Evolutionary conservation across 495 filamentous ascomycete species (phyloP), one percentile per base, ranked within the genome.

Genomic region (Pyronema omphalodes): DNA sequence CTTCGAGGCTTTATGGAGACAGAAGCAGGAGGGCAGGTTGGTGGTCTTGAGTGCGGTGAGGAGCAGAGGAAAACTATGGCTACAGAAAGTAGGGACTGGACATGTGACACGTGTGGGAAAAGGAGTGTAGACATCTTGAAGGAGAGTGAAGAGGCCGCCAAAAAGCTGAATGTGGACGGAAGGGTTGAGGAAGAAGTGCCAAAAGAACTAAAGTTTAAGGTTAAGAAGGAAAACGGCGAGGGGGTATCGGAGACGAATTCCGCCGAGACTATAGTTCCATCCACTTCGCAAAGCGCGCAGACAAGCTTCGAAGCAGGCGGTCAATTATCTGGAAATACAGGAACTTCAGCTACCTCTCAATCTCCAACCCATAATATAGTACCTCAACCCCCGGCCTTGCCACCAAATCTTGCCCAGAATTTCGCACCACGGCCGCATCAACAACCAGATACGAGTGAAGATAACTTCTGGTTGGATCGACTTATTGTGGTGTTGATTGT

Each of bases 21-120:
- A 17, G 80, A 82, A 53, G 73, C 77, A 1, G 73, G 71, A 51
- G 82, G 91, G 0, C 91, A 98, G 72, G 70, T 98, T 0, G 91
- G 91, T 2, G 91, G 91, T 3, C 69, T 95, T 66, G 87, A 94
- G 55, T 80, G 80, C 14, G 73, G 60, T 44, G 75, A 79, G 6
- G 72, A 68, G 8, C 75, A 81, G 52, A 68, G 88, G 55, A 71
- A 72, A 58, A 69, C 76, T 54, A 74, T 85, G 60, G 89, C 89
- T 11, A 68, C 57, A 35, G 73, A 77, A 64, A 83, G 77, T 56
- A 56, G 61, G 11, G 66, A 36, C 9, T 94, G 75, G 78, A 71
- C 67, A 55, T 93, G 85, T 70, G 65, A 69, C 0, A 73, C 68
- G 11, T 93, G 87, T 62, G 75, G 70, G 15, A 74, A 71, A 17